Evolutionary conservation across 1,139 yeast species (phyloP), one percentile per base, ranked within the genome.

Genomic region (Geotrichum histeridarum): DNA sequence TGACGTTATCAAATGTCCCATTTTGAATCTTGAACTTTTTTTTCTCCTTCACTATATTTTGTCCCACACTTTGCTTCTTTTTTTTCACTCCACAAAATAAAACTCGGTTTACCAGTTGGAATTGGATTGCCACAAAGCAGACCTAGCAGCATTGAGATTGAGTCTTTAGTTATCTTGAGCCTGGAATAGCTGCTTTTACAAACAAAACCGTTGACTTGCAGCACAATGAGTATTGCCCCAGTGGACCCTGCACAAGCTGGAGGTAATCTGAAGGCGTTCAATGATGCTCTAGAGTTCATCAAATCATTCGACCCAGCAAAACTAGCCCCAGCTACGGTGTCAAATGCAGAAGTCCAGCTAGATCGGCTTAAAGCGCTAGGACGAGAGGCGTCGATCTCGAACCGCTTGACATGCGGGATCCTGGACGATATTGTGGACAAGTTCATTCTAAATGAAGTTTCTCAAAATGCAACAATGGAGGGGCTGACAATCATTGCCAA

Each of bases 401-500:
- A 15, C 30, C 12, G 27, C 12, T 30, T 53, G 30, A 41, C 52
- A 11, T 27, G 37, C 7, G 35, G 31, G 6, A 42, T 44, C 37
- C 22, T 43, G 12, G 27, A 43, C 35, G n/a, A 22, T 9, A 42
- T 53, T 15, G 41, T 48, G 17, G 14, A 14, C 41, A 45, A 48
- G 18, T 53, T 48, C 48, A 42, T 53, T 8, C 17, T 48, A 2
- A 32, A 22, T 9, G 35, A 46, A 32, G 33, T 41, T n/a, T 48
- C 53, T 1, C 36, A 50, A 17, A 27, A 35, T 30, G 48, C 57
- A 11, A 41, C 53, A 18, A 42, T 43, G 17, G 64, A 62, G 43
- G 56, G 59, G 2, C 58, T 61, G 42, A 62, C 67, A 1, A 59
- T 63, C 6, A 50, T 63, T n/a, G 65, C 67, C 27, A 63, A 63